Percentiles rank a stretch among this genome's conserved stretches.
phyloP scores from a whole-genome alignment of 495 filamentous ascomycete genomes.

The Talaromyces proteolyticus region DNA sequence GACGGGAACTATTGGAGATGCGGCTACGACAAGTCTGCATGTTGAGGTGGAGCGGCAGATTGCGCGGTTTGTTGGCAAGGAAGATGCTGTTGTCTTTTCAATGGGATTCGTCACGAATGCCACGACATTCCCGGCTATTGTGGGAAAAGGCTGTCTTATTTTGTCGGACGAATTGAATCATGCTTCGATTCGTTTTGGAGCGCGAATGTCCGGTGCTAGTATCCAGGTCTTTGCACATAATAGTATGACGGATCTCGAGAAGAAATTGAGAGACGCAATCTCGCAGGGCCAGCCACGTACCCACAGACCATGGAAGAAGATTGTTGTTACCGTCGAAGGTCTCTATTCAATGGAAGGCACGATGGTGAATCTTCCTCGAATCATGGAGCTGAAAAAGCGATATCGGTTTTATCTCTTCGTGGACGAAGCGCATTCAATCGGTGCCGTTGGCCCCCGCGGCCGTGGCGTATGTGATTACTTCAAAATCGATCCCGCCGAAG shows the following conservation, averaged over 20 bases:
- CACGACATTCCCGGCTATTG: slow-evolving; percentile 72
- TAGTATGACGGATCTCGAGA: slow-evolving; percentile 74
- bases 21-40: slow-evolving; percentile 71
- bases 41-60: slow-evolving; percentile 75
- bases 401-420: slow-evolving; percentile 89
- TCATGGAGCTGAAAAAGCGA: slow-evolving; percentile 72
- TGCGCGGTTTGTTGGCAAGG: slow-evolving; percentile 80
- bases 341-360: slow-evolving; percentile 94
- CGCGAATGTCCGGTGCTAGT: slow-evolving; percentile 77
- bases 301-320: slow-evolving; percentile 92
- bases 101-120: slow-evolving; percentile 92
- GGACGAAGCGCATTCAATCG: slow-evolving; percentile 91
- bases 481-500: slow-evolving; percentile 68
- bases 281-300: slow-evolving; percentile 85
- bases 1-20: slow-evolving; percentile 64
- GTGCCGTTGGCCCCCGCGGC: slow-evolving; percentile 72
- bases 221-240: slow-evolving; percentile 89
- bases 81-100: slow-evolving; percentile 80
- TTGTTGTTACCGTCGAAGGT: slow-evolving; percentile 83
- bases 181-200: slow-evolving; percentile 83
- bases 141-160: slow-evolving; percentile 79
- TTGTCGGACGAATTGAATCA: slow-evolving; percentile 91
- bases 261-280: slow-evolving; percentile 70
- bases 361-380: slow-evolving; percentile 78
- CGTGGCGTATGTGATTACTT: slow-evolving; percentile 91